phyloP scores from a whole-genome alignment of 805 yeast genomes.

The Starmerella asiatica region DNA sequence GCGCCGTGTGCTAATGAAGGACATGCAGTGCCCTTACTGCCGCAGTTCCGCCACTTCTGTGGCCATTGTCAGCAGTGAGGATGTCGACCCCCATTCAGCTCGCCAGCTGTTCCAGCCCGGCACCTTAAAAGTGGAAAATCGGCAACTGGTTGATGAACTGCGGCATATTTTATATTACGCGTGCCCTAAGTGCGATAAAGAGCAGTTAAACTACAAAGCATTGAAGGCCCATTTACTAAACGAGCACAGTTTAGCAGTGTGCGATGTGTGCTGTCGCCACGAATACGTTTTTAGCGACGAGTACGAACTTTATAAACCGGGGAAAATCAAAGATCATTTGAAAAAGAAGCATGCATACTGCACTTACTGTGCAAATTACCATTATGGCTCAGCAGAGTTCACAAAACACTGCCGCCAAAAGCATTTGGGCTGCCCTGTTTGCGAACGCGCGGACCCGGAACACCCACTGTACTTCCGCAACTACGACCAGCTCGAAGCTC shows the following conservation, averaged over 20 bases:
- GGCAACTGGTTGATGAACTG: conserved; percentile 33
- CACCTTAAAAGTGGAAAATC: conserved; percentile 9
- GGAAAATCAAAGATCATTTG: conserved; percentile 57
- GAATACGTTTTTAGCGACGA: conserved; percentile 70
- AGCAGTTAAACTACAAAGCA: conserved; percentile 34
- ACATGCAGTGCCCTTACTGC: conserved; percentile 69
- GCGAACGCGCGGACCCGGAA: conserved; percentile 47
- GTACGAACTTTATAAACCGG: conserved; percentile 44
- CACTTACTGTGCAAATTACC: conserved; percentile 59
- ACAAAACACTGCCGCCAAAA: conserved; percentile 63
- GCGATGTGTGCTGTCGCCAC: conserved; percentile 64
- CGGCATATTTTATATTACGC: conserved; percentile 39
- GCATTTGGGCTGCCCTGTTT: conserved; percentile 83
- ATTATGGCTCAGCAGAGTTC: conserved; percentile 81
- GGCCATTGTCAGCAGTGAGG: conserved; percentile 35
- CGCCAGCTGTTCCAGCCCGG: conserved; percentile 19
- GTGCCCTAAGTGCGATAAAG: conserved; percentile 26
- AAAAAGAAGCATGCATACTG: conserved; percentile 59
- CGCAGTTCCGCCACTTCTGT: conserved; percentile 51
- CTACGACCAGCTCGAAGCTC: conserved; percentile 60
- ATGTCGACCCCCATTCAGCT: conserved; percentile 29
- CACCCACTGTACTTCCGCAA: conserved; percentile 64
- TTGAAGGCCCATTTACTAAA: conserved; percentile 51
- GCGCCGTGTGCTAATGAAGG: conserved; percentile 65
- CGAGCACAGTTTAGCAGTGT: conserved; percentile 45